phyloP scores from a whole-genome alignment of 192 early-diverging fungal genomes.

The Umbelopsis ramanniana region DNA sequence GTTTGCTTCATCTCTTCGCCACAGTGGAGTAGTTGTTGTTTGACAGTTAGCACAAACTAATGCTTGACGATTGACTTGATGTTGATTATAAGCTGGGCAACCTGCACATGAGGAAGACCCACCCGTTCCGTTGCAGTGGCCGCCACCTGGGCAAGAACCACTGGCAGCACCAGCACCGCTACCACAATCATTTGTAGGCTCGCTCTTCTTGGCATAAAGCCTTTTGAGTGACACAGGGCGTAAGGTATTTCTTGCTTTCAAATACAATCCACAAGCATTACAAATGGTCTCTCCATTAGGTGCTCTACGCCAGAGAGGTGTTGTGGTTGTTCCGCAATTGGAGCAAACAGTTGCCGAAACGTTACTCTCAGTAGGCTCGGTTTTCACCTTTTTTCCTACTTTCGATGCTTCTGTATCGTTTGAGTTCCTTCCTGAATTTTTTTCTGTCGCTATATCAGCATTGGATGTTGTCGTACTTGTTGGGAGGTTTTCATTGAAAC shows the following conservation, averaged over 20 bases:
- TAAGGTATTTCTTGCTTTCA: constrained; percentile 58
- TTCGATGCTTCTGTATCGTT: constrained; percentile 6
- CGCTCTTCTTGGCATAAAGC: constrained; percentile 40
- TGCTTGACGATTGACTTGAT: constrained; percentile 57
- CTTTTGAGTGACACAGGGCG: constrained; percentile 57
- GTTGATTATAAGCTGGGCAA: constrained; percentile 77
- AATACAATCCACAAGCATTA: constrained; percentile 87
- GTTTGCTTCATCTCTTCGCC: constrained; percentile 74
- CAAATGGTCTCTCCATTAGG: constrained; percentile 90
- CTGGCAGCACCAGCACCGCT: constrained; percentile 25
- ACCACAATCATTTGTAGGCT: constrained; percentile 27
- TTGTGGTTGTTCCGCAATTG: constrained; percentile 90
- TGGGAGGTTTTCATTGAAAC: constrained; percentile 2
- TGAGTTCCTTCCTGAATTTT: not conserved
- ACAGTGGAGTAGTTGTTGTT: constrained; percentile 80
- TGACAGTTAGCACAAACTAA: constrained; percentile 75
- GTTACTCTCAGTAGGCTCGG: not conserved
- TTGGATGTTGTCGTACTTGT: not conserved
- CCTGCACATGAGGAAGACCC: constrained; percentile 74
- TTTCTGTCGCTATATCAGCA: not conserved
- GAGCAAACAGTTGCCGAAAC: constrained; percentile 66
- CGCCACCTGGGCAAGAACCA: constrained; percentile 76
- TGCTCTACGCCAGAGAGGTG: constrained; percentile 91
- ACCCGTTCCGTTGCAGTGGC: constrained; percentile 77
- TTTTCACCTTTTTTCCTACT: constrained; percentile 4